phyloP scores from a whole-genome alignment of 2,329 filamentous ascomycete genomes.

The Alternaria consortialis region DNA sequence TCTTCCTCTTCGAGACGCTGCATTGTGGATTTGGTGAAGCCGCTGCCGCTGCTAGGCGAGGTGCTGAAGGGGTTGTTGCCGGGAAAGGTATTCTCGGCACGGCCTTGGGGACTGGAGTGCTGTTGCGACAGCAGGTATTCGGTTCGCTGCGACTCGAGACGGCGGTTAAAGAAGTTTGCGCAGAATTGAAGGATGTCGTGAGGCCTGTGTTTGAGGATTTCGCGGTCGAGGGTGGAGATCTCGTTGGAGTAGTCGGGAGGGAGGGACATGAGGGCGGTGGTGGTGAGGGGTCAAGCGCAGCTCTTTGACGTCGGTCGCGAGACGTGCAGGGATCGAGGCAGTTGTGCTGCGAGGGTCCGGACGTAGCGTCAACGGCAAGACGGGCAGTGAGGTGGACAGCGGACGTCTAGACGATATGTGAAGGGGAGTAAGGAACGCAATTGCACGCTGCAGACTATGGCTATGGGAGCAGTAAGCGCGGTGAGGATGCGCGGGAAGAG shows the following conservation, averaged over 20 bases:
- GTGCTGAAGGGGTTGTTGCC: constrained; percentile 80
- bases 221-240: constrained; percentile 69
- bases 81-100: constrained; percentile 76
- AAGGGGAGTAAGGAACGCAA: constrained; percentile 9
- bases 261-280: constrained; percentile 49
- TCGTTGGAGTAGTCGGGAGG: constrained; percentile 62
- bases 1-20: constrained; percentile 82
- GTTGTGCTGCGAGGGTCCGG: constrained; percentile 38
- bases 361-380: constrained; percentile 36
- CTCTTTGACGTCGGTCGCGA: constrained; percentile 51
- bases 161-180: constrained; percentile 72
- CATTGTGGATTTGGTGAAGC: constrained; percentile 60
- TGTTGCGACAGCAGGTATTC: constrained; percentile 62
- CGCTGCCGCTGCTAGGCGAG: constrained; percentile 47
- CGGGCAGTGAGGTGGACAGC: constrained; percentile 1
- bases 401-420: background rate
- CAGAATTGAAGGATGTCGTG: constrained; percentile 75
- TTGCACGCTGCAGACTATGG: constrained; percentile 10
- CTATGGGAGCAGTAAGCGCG: constrained; percentile 10
- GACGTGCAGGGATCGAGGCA: constrained; percentile 48
- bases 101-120: constrained; percentile 55
- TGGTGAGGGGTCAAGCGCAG: constrained; percentile 48
- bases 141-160: constrained; percentile 71
- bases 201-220: constrained; percentile 67
- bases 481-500: constrained; percentile 32